Conservation (phyloP, 2,329 filamentous ascomycete genomes). For the Fusarium mundagurra region DNA sequence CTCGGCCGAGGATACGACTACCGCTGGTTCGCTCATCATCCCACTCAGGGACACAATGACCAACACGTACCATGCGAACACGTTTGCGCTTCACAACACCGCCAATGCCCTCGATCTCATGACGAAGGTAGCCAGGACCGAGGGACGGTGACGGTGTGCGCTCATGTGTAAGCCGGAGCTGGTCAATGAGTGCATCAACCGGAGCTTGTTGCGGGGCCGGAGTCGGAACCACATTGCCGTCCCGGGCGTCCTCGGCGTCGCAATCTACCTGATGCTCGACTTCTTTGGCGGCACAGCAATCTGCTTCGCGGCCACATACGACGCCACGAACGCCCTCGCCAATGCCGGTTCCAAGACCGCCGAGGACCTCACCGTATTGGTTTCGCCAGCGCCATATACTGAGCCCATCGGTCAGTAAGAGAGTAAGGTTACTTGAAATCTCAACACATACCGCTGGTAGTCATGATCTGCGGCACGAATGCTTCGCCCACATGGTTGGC, state of each 20-base stretch:
- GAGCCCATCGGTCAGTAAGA: constrained; percentile 11
- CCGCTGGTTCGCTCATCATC: constrained; percentile 75
- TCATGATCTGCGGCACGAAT: constrained; percentile 69
- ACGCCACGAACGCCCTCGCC: constrained; percentile 90
- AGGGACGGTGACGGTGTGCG: constrained; percentile 62
- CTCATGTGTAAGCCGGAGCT: constrained; percentile 45
- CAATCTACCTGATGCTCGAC: constrained; percentile 88
- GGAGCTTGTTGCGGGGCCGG: constrained; percentile 33
- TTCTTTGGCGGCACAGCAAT: constrained; percentile 79
- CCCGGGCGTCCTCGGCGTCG: constrained; percentile 77
- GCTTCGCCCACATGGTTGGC: constrained; percentile 80
- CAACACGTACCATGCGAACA: constrained; percentile 83
- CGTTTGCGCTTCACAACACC: constrained; percentile 88
- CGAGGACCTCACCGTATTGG: constrained; percentile 82
- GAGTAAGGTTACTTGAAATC: too few relatives aligned
- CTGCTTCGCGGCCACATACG: constrained; percentile 80
- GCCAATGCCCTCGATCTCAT: constrained; percentile 92
- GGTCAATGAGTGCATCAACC: constrained; percentile 43
- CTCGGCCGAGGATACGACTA: constrained; percentile 73
- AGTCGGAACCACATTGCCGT: constrained; percentile 44
- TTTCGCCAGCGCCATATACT: constrained; percentile 91
- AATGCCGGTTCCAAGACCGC: constrained; percentile 84
- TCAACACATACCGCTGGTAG: constrained; percentile 62
- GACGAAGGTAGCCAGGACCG: constrained; percentile 79
- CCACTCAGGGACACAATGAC: constrained; percentile 86